These are phyloP conservation scores for Xylaria sp. DNA, from an alignment of 2,329 filamentous ascomycete species.

Conservation along the genomic window DNA sequence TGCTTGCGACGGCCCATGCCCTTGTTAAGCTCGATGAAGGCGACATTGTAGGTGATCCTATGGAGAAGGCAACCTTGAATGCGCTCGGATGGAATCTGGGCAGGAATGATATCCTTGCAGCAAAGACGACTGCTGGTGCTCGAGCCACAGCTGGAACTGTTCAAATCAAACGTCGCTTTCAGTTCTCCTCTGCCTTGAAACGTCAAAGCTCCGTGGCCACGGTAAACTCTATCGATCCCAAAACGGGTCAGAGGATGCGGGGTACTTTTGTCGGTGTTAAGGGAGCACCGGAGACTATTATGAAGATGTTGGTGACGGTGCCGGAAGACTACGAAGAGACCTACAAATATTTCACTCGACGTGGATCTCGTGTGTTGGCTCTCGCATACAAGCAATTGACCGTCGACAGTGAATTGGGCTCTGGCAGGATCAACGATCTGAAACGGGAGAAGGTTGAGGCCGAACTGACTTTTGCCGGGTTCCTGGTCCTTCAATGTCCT, in stretches of 20 bases:
- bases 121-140: conserved; percentile 65
- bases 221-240: conserved; percentile 76
- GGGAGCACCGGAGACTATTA: conserved; percentile 96
- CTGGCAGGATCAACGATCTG: conserved; percentile 88
- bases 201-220: conserved; percentile 94
- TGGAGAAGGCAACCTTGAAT: conserved; percentile 95
- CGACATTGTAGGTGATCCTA: conserved; percentile 96
- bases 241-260: conserved; percentile 79
- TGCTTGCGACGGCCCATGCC: conserved; percentile 93
- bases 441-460: conserved; percentile 93
- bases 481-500: conserved; percentile 93
- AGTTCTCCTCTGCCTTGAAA: conserved; percentile 96
- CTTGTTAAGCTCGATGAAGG: conserved; percentile 96
- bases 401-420: conserved; percentile 81
- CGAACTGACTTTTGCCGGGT: conserved; percentile 88
- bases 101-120: conserved; percentile 83
- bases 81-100: conserved; percentile 95
- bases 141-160: conserved; percentile 76
- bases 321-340: conserved; percentile 96
- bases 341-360: conserved; percentile 96
- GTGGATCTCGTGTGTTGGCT: conserved; percentile 92
- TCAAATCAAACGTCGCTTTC: conserved; percentile 95
- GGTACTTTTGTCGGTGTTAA: conserved; percentile 96
- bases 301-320: conserved; percentile 86
- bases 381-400: conserved; percentile 94